These are phyloP conservation scores for Aspergillus panamensis DNA, from an alignment of 495 filamentous ascomycete genomes.

Conservation along the genomic window DNA sequence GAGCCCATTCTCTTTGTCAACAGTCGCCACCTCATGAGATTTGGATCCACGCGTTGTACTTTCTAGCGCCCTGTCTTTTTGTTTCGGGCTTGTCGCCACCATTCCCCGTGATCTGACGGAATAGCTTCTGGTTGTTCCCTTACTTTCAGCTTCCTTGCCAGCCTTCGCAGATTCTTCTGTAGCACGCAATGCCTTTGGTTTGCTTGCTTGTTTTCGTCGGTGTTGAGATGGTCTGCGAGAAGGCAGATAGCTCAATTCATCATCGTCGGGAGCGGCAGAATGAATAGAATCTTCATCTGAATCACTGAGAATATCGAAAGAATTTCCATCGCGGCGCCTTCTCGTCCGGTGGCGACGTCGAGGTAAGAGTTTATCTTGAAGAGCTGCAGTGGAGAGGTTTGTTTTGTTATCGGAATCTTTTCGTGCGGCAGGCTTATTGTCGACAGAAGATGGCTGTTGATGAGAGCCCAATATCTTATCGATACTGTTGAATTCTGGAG, in stretches of 20 bases:
- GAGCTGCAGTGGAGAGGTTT: slow-evolving; percentile 43
- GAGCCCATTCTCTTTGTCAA: slow-evolving; percentile 20
- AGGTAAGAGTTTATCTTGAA: slow-evolving; percentile 49
- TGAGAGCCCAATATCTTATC: slow-evolving; percentile 22
- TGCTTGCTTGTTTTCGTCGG: slow-evolving; percentile 16
- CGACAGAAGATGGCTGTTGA: slow-evolving; percentile 25
- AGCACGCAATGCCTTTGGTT: slow-evolving; percentile 19
- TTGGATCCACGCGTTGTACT: too few species aligned
- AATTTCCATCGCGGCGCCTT: slow-evolving; percentile 17
- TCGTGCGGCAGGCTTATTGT: slow-evolving; percentile 6
- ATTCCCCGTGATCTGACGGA: too few species aligned
- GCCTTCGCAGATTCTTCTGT: slow-evolving; percentile 1
- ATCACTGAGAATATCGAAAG: slow-evolving; percentile 27
- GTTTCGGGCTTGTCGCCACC: too few species aligned
- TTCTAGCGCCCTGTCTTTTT: too few species aligned
- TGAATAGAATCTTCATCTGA: slow-evolving; percentile 35
- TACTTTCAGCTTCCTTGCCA: slow-evolving; percentile 25
- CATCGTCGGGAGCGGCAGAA: slow-evolving; percentile 34
- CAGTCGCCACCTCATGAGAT: neutral
- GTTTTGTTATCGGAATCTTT: slow-evolving; percentile 27
- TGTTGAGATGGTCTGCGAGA: slow-evolving; percentile 23
- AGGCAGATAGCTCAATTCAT: slow-evolving; percentile 36
- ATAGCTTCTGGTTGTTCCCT: too few species aligned
- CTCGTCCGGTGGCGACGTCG: slow-evolving; percentile 36
- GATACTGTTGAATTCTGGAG: slow-evolving; percentile 15